These are phyloP conservation scores for Hypsizygus ulmarius DNA, from an alignment of 1,284 basidiomycete species.

Conservation along the genomic window DNA sequence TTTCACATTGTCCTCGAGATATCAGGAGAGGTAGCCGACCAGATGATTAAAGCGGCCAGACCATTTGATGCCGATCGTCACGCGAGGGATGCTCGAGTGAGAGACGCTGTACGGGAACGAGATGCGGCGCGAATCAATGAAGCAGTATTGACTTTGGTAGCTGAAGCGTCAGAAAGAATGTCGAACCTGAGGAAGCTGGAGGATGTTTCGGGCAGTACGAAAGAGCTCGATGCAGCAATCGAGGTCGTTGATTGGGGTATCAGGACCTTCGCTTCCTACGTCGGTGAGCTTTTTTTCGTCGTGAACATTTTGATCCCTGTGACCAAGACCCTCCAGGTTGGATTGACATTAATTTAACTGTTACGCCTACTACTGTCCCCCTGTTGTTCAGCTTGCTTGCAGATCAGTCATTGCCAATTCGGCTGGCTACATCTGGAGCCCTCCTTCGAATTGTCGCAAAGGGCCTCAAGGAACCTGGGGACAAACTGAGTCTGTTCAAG, in stretches of 20 bases:
- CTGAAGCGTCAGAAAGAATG: conserved; percentile 69
- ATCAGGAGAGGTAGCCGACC: conserved; percentile 89
- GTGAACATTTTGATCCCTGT: background rate
- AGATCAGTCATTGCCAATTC: conserved; percentile 76
- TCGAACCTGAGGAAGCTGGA: conserved; percentile 50
- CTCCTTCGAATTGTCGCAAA: conserved; percentile 85
- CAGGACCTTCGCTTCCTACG: conserved; percentile 90
- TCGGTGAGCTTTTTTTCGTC: conserved; percentile 60
- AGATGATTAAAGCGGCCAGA: conserved; percentile 83
- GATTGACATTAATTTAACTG: conserved; percentile 96
- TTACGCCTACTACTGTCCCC: conserved; percentile 87
- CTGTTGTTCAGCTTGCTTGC: conserved; percentile 85
- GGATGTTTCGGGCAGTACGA: conserved; percentile 34
- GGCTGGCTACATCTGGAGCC: conserved; percentile 80
- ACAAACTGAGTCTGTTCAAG: conserved; percentile 90
- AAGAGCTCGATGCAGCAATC: conserved; percentile 59
- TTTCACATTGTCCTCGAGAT: conserved; percentile 90
- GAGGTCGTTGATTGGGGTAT: conserved; percentile 90
- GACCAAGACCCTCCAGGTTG: conserved; percentile 62
- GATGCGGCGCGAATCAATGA: conserved; percentile 89
- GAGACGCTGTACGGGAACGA: conserved; percentile 87
- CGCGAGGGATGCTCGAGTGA: conserved; percentile 75
- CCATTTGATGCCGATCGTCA: conserved; percentile 68
- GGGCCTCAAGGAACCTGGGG: conserved; percentile 88
- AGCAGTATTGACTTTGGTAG: conserved; percentile 81